Percentiles rank a stretch among this genome's conserved stretches.
phyloP scores from a whole-genome alignment of 495 filamentous ascomycete species.

The Emericellopsis terricola region DNA sequence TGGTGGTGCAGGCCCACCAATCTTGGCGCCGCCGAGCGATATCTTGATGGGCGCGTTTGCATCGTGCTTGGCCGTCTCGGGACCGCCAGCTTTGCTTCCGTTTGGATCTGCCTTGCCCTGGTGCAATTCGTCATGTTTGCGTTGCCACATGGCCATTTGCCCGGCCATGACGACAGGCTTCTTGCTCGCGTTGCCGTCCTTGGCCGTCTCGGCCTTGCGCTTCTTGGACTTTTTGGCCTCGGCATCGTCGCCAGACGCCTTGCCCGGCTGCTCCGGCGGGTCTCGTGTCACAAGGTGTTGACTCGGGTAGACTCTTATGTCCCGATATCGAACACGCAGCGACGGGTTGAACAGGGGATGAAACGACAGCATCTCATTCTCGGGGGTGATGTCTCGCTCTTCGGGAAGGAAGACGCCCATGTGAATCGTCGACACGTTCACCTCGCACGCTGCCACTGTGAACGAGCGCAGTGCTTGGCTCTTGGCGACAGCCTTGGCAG shows the following conservation, averaged over 20 bases:
- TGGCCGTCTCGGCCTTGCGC: constrained; percentile 38
- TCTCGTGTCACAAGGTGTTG: constrained; percentile 42
- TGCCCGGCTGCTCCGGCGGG: constrained; percentile 15
- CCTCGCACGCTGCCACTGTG: constrained; percentile 64
- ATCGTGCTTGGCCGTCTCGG: neutral
- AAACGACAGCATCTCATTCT: constrained; percentile 48
- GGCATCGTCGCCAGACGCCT: constrained; percentile 7
- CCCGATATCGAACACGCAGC: constrained; percentile 67
- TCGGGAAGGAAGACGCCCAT: constrained; percentile 75
- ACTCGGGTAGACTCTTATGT: constrained; percentile 57
- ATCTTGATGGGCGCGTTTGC: constrained; percentile 2
- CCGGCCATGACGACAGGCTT: constrained; percentile 30
- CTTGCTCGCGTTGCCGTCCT: constrained; percentile 31
- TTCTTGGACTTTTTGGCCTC: constrained; percentile 48
- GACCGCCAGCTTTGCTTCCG: constrained; percentile 8
- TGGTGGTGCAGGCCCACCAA: neutral
- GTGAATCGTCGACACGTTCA: constrained; percentile 64
- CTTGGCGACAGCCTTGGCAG: constrained; percentile 56
- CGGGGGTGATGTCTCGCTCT: constrained; percentile 31
- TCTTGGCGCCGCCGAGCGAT: constrained; percentile 3
- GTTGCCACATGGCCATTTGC: constrained; percentile 77
- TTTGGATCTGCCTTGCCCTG: constrained; percentile 7
- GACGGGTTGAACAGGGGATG: constrained; percentile 50
- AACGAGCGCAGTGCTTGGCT: constrained; percentile 65
- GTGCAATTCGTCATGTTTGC: constrained; percentile 72